Evolutionary conservation across 2,329 filamentous ascomycete species (phyloP).

Genomic region (Escovopsis sp.): DNA sequence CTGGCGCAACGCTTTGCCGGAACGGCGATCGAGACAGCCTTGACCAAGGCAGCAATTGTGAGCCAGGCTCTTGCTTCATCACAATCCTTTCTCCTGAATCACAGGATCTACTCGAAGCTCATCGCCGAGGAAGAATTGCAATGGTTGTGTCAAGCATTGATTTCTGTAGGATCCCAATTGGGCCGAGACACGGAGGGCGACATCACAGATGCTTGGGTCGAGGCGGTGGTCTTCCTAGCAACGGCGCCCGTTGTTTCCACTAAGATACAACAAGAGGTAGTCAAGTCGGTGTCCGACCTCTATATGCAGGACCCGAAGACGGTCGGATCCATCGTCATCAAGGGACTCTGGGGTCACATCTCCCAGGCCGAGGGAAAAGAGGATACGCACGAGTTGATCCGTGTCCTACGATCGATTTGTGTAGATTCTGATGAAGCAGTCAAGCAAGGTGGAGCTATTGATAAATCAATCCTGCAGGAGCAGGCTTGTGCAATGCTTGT

Average conservation of each 20-base stretch:
- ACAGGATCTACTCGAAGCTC: conserved; percentile 72
- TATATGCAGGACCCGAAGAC: conserved; percentile 45
- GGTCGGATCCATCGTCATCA: conserved; percentile 49
- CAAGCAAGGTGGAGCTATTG: conserved; percentile 26
- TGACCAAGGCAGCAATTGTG: conserved; percentile 48
- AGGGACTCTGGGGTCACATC: conserved; percentile 71
- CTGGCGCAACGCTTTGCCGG: conserved; percentile 40
- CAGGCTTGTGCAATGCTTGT: conserved; percentile 69
- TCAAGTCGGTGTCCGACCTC: conserved; percentile 43
- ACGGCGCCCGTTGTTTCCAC: conserved; percentile 47
- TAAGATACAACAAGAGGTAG: conserved; percentile 48
- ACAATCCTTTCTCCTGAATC: conserved; percentile 73
- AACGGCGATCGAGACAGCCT: conserved; percentile 25
- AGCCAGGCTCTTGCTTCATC: conserved; percentile 60
- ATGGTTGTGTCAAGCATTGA: conserved; percentile 62
- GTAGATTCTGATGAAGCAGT: conserved; percentile 36
- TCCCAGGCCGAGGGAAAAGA: conserved; percentile 61
- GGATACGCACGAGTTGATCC: conserved; percentile 47
- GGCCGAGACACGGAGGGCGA: conserved; percentile 31
- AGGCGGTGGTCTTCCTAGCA: conserved; percentile 69
- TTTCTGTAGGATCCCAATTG: conserved; percentile 42
- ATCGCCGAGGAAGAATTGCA: conserved; percentile 57
- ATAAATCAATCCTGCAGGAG: conserved; percentile 38
- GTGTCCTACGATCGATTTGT: conserved; percentile 48
- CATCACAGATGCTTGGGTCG: conserved; percentile 60